These are phyloP conservation scores for Telfairia occidentalis DNA, from an alignment of 331 rosid species.

Conservation along the genomic window DNA sequence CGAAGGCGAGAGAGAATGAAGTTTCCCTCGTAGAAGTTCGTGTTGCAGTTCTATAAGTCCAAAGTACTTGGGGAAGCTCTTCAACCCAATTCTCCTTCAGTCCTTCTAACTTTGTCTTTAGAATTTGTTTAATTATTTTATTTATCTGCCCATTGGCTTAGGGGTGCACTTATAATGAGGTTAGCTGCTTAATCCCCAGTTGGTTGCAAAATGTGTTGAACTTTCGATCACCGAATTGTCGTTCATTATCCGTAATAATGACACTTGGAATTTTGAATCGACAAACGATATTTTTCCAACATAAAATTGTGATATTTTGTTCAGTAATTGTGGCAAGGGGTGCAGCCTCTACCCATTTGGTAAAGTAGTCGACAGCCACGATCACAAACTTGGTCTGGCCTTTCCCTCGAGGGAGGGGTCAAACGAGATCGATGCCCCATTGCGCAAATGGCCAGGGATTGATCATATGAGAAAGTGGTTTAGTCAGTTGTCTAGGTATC, in stretches of 20 bases:
- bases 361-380: neutral
- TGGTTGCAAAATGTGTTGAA: too few relatives aligned
- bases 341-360: neutral
- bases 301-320: neutral
- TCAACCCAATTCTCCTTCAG: too few relatives aligned
- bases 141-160: too few relatives aligned
- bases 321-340: neutral
- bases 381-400: neutral
- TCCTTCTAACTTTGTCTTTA: too few relatives aligned
- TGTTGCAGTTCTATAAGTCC: too few relatives aligned
- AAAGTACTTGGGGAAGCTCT: too few relatives aligned
- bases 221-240: neutral
- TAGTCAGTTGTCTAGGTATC: neutral
- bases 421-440: neutral
- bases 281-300: neutral
- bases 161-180: too few relatives aligned
- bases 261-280: neutral
- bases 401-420: neutral
- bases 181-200: too few relatives aligned
- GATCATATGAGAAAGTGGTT: neutral
- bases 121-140: too few relatives aligned
- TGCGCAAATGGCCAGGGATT: neutral
- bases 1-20: too few relatives aligned
- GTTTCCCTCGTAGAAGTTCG: too few relatives aligned
- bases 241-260: neutral